phyloP scores from a whole-genome alignment of 148 eudicot species.

The Nepenthes gracilis region DNA sequence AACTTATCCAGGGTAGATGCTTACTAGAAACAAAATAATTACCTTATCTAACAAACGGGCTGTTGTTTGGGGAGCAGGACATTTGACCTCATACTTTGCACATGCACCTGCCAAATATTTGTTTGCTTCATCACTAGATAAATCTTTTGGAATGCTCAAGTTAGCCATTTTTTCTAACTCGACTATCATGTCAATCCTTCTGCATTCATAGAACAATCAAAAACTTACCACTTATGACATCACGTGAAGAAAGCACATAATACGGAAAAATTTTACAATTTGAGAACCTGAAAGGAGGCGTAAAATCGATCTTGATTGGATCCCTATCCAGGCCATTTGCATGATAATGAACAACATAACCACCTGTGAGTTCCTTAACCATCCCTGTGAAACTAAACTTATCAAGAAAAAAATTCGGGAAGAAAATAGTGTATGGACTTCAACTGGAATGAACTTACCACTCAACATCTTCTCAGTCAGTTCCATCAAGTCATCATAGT shows the following conservation, averaged over 20 bases:
- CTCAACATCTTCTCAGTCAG: slow-evolving; percentile 81
- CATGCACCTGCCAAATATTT: slow-evolving; percentile 69
- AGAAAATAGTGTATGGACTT: neutral
- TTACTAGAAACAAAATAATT: slow-evolving; percentile 8
- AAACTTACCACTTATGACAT: slow-evolving; percentile 1
- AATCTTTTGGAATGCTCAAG: slow-evolving; percentile 77
- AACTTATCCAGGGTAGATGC: too few species aligned
- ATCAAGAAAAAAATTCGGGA: neutral
- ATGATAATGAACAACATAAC: slow-evolving; percentile 71
- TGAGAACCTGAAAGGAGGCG: slow-evolving; percentile 90
- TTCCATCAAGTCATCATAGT: slow-evolving; percentile 89
- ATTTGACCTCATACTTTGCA: slow-evolving; percentile 60
- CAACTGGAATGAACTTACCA: slow-evolving; percentile 31
- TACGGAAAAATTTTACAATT: neutral
- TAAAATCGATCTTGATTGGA: slow-evolving; percentile 87
- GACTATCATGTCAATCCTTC: slow-evolving; percentile 87
- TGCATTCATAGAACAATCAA: slow-evolving; percentile 14
- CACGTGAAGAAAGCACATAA: slow-evolving; percentile 1
- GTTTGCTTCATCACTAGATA: slow-evolving; percentile 59
- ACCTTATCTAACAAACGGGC: slow-evolving; percentile 82
- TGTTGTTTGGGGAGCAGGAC: slow-evolving; percentile 89
- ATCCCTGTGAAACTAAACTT: slow-evolving; percentile 36
- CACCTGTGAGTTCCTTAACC: slow-evolving; percentile 93
- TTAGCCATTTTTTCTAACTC: slow-evolving; percentile 78
- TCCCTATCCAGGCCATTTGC: slow-evolving; percentile 75